Base-by-base conservation (phyloP, 768 basidiomycete genomes). In the Macrocybe gigantea region DNA sequence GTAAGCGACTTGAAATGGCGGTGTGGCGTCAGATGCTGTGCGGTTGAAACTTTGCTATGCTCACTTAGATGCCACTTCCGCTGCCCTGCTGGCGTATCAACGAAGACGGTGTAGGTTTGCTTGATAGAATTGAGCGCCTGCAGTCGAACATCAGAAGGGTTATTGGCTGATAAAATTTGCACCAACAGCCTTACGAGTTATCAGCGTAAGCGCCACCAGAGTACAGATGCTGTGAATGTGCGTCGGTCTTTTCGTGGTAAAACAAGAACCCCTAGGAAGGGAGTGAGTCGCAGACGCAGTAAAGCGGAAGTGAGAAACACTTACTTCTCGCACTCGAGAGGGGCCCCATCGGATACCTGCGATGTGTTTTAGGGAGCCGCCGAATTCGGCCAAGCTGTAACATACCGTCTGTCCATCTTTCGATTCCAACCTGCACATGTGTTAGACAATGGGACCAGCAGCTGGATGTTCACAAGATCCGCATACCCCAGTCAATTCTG, bases 1-100 rank as follows among this genome's bases (percentile, higher is more conserved):
- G 65, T 90, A 90, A 7, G 88, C 88, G 56, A 88, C 87, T 90
- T 51, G 40, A 45, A 41, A 54, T 47, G 36, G 46, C 41, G 29
- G 45, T 41, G 43, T 15, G 49, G 54, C 45, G 53, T 44, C 37
- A 30, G 45, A 44, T 29, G 38, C 22, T 4, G 22, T n/a, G 5
- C 6, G 22, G 7, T 30, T 44, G 22, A 38, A 9, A 47, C 44
- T 29, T 34, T 40, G 44, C 30, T 39, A 49, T 36, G 60, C 83
- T 45, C 61, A 88, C 87, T 88, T 32, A 90, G 72, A 55, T 90
- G 87, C 87, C 87, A 89, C 56, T 90, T 90, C 53, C 82, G 73
- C 49, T 77, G 75, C n/a, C 85, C 85, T 47, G 70, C 65, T 13
- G 73, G 56, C 2, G 79, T 82, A n/a, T 83, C 74, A 34, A 88